Conservation (phyloP, 1,284 basidiomycete genomes). For the Psilocybe mexicana region DNA sequence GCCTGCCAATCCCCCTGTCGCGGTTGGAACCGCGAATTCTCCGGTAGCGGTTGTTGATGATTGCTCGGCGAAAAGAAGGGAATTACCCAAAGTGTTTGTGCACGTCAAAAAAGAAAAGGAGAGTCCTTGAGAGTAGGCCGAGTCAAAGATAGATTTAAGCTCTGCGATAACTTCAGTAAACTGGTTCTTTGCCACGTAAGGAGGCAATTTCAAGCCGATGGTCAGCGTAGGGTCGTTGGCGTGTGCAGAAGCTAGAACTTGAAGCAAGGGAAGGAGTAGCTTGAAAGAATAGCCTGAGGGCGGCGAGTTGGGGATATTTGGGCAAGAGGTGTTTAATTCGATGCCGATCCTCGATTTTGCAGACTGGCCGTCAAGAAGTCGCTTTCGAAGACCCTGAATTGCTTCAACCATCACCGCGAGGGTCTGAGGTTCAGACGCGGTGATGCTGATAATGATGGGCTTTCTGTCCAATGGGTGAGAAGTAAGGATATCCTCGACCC, state of each 20-base stretch:
- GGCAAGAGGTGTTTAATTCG: conserved; percentile 81
- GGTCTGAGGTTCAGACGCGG: conserved; percentile 51
- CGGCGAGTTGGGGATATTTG: conserved; percentile 65
- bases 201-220: conserved; percentile 78
- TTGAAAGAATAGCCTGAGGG: conserved; percentile 65
- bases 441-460: conserved; percentile 77
- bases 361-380: conserved; percentile 32
- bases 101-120: conserved; percentile 61
- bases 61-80: conserved; percentile 63
- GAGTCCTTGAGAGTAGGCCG: conserved; percentile 7
- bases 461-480: conserved; percentile 41
- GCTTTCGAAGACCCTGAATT: conserved; percentile 58
- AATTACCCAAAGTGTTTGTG: conserved; percentile 77
- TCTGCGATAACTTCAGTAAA: conserved; percentile 54
- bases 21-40: conserved; percentile 59
- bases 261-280: conserved; percentile 46
- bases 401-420: conserved; percentile 55
- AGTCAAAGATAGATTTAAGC: conserved; percentile 19
- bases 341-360: conserved; percentile 51
- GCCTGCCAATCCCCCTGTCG: conserved; percentile 72
- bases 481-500: conserved; percentile 56
- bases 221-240: conserved; percentile 55
- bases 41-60: not conserved
- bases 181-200: conserved; percentile 68
- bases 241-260: conserved; percentile 50